Conservation (phyloP, 2,329 filamentous ascomycete species). For the Neurospora crassa region DNA sequence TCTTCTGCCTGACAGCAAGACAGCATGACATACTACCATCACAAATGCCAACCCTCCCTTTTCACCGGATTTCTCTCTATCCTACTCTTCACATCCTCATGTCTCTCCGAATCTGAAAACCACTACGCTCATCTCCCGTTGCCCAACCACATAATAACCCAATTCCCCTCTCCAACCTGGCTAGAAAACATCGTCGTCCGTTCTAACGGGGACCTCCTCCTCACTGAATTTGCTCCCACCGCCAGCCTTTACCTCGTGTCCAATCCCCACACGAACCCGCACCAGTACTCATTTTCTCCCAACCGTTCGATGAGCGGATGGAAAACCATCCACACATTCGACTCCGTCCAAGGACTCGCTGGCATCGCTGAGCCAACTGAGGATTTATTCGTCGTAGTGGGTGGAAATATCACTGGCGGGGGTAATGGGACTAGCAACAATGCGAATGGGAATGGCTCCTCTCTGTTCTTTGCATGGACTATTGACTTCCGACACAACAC, state of each 20-base stretch:
- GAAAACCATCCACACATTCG: slow-evolving; percentile 5
- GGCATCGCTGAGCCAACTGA: slow-evolving; percentile 13
- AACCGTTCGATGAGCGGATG: neutral
- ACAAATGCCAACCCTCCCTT: neutral
- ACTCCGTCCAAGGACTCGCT: slow-evolving; percentile 1
- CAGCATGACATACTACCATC: neutral
- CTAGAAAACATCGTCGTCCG: slow-evolving; percentile 25
- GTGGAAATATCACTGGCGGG: neutral
- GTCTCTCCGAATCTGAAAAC: neutral
- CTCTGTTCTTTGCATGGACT: neutral
- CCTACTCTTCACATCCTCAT: neutral
- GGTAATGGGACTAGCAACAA: neutral
- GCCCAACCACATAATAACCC: slow-evolving; percentile 3
- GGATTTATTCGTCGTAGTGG: slow-evolving; percentile 15
- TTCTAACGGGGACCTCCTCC: slow-evolving; percentile 23
- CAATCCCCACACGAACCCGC: neutral
- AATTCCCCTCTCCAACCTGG: slow-evolving; percentile 22
- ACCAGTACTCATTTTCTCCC: neutral
- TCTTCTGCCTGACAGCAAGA: neutral
- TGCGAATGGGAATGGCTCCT: neutral
- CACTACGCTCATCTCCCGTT: neutral
- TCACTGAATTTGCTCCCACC: slow-evolving; percentile 12
- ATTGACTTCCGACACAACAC: slow-evolving; percentile 1
- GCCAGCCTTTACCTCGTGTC: slow-evolving; percentile 8
- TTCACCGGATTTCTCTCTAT: neutral